Base-by-base conservation (phyloP, 2,329 filamentous ascomycete species). In the Fusarium continuum region DNA sequence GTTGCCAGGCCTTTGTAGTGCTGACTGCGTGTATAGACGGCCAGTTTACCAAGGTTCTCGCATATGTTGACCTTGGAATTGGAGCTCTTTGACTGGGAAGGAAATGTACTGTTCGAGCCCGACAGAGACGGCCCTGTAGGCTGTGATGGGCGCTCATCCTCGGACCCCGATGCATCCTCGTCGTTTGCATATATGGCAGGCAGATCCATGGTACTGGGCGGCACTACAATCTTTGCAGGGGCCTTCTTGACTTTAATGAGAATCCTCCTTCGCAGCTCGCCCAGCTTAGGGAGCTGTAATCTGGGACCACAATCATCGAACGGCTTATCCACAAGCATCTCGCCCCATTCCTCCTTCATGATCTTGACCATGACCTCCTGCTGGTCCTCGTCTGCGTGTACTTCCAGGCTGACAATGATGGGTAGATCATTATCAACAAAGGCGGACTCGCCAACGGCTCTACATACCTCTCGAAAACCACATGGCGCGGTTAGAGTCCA, bases 311-410 rank as follows among this genome's bases (percentile, higher is more conserved):
- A 79, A 68, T 80, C 77, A 17, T 83, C 80, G 17, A 78, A 82
- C 31, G 78, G 78, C 48, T 78, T 70, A 19, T 92, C 88, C 10
- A 97, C 81, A 6, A 98, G 81, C 69, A 90, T 78, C 0, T 85
- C 88, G 34, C 84, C 85, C 93, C 93, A 99, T 64, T 91, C 90
- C 67, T 97, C 88, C 65, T 88, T 88, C 90, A 99, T 97, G 63
- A 98, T 96, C 52, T 91, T 85, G 10, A 97, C 93, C 91, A 98
- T 97, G 45, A 91, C 84, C 64, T 92, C 88, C 75, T 99, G 95
- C 75, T 98, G 94, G 48, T 91, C 87, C 2, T 84, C 79, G 59
- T 89, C 86, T 13, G 92, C 90, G 75, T 98, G 94, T 1, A 98
- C 91, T 76, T 99, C 95, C 6, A 98, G 83, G 74, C 93, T 97